Conservation (phyloP, 768 basidiomycete genomes). For the Podaxis carcinomalis region DNA sequence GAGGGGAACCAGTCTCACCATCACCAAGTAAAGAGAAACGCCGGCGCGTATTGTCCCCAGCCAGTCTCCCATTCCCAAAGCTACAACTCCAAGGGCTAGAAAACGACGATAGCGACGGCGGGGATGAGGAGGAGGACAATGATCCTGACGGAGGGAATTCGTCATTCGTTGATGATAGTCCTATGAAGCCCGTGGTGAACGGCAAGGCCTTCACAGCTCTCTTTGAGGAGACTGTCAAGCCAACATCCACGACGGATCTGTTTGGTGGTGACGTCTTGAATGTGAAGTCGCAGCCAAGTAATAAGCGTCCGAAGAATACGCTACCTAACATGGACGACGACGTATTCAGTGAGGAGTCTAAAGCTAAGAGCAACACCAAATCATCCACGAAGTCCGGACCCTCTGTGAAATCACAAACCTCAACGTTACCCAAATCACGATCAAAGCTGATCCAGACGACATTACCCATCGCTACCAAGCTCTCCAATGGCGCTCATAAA, state of each 20-base stretch:
- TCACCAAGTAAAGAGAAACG: conserved; percentile 78
- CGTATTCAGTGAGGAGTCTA: neutral
- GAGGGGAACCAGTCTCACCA: conserved; percentile 80
- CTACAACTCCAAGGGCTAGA: conserved; percentile 20
- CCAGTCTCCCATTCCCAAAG: conserved; percentile 32
- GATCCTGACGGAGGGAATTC: conserved; percentile 27
- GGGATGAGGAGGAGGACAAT: conserved; percentile 33
- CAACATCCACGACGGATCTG: conserved; percentile 10
- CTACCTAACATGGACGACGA: conserved; percentile 9
- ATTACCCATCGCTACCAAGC: neutral
- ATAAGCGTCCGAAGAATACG: neutral
- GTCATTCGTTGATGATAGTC: conserved; percentile 68
- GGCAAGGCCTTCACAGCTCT: conserved; percentile 62
- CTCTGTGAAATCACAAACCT: neutral
- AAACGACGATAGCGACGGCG: conserved; percentile 21
- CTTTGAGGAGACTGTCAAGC: conserved; percentile 45
- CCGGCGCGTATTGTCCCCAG: conserved; percentile 46
- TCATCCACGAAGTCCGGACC: neutral
- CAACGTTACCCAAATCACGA: conserved; percentile 1
- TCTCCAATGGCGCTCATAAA: conserved; percentile 9
- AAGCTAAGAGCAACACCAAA: neutral
- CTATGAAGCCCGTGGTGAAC: conserved; percentile 54
- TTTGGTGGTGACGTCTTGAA: conserved; percentile 5
- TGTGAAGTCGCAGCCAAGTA: neutral
- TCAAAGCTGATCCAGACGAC: conserved; percentile 8